A percentile compares a stretch with the other conserved stretches of the same genome.
phyloP scores from a whole-genome alignment of 2,329 filamentous ascomycete genomes.

The Alternaria conjuncta region DNA sequence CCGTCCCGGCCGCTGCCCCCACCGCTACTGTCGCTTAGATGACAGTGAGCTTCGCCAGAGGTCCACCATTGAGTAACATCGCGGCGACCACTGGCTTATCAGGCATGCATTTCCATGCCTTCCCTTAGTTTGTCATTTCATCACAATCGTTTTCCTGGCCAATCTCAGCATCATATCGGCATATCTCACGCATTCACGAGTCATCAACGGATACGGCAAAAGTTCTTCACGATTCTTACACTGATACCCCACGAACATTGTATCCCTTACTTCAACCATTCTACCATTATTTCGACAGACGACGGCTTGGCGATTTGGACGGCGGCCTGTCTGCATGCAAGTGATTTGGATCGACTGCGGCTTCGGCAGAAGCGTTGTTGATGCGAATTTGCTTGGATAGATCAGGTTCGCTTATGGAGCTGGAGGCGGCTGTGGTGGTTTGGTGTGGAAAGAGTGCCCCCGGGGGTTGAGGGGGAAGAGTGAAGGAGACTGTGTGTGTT shows the following conservation, averaged over 20 bases:
- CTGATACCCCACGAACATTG: conserved; percentile 53
- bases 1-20: conserved; percentile 50
- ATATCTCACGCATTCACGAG: conserved; percentile 48
- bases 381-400: conserved; percentile 34
- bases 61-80: conserved; percentile 27
- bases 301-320: conserved; percentile 47
- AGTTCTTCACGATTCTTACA: conserved; percentile 50
- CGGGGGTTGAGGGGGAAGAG: conserved; percentile 31
- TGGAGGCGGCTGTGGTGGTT: conserved; percentile 43
- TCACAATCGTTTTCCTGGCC: conserved; percentile 43
- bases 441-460: conserved; percentile 33
- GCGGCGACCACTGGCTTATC: conserved; percentile 14
- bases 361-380: conserved; percentile 10
- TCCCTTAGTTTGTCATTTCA: conserved; percentile 20
- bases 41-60: not conserved
- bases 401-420: conserved; percentile 28
- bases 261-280: conserved; percentile 45
- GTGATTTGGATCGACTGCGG: conserved; percentile 13
- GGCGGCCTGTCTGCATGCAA: conserved; percentile 26
- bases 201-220: conserved; percentile 43
- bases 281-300: conserved; percentile 45
- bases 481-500: conserved; percentile 32
- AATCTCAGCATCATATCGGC: conserved; percentile 42
- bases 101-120: conserved; percentile 16
- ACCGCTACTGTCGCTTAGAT: conserved; percentile 50